A percentile compares a stretch with the other conserved stretches of the same genome.
phyloP scores from a whole-genome alignment of 768 basidiomycete genomes.

The Auricularia auricula-judae region DNA sequence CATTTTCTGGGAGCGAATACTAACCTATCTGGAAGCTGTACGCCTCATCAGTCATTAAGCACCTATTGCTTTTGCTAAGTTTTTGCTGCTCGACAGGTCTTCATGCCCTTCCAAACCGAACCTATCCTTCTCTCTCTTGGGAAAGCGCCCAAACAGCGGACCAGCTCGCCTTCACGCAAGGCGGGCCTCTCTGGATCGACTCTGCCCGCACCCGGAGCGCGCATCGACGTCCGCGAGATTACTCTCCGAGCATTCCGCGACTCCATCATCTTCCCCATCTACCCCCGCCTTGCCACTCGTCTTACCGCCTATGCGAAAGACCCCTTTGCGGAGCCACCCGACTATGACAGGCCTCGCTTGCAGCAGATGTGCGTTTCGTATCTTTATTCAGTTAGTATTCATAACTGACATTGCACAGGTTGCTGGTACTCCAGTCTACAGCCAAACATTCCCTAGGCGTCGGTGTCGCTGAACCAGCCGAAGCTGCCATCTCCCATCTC shows the following conservation, averaged over 20 bases:
- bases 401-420: slow-evolving; percentile 34
- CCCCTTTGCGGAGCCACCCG: slow-evolving; percentile 39
- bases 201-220: slow-evolving; percentile 20
- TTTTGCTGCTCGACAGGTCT: slow-evolving; percentile 30
- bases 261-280: slow-evolving; percentile 60
- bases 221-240: slow-evolving; percentile 68
- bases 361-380: slow-evolving; percentile 51
- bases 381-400: slow-evolving; percentile 14
- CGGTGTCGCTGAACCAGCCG: slow-evolving; percentile 38
- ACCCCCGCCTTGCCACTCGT: slow-evolving; percentile 41
- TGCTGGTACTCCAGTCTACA: slow-evolving; percentile 13
- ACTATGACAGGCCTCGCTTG: slow-evolving; percentile 55
- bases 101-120: slow-evolving; percentile 53
- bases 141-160: slow-evolving; percentile 41
- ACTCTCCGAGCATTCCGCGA: slow-evolving; percentile 74
- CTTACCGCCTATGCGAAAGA: slow-evolving; percentile 41
- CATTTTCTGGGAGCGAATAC: slow-evolving; percentile 86
- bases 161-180: slow-evolving; percentile 42
- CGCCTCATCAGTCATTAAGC: slow-evolving; percentile 17
- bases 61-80: slow-evolving; percentile 22
- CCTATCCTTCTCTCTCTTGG: slow-evolving; percentile 57
- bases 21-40: slow-evolving; percentile 83
- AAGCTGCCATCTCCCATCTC: slow-evolving; percentile 58
- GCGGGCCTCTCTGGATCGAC: slow-evolving; percentile 30
- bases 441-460: slow-evolving; percentile 3